Evolutionary conservation across 2,329 filamentous ascomycete genomes (phyloP).

Genomic region (Diplodia sapinea): DNA sequence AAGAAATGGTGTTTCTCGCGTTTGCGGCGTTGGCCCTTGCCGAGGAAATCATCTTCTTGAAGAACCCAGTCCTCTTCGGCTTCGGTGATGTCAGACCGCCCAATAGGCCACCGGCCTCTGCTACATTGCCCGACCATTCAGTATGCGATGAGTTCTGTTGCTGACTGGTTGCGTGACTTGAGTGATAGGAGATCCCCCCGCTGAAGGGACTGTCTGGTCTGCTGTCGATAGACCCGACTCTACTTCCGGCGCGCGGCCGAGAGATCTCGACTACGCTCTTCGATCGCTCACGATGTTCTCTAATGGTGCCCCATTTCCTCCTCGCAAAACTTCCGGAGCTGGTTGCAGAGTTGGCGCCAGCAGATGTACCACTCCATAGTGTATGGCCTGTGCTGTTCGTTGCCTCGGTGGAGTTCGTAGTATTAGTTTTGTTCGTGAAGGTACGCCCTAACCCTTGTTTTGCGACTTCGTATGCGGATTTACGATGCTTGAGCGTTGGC

Average conservation of each 20-base stretch:
- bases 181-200: slow-evolving; percentile 81
- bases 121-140: slow-evolving; percentile 63
- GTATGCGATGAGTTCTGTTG: slow-evolving; percentile 59
- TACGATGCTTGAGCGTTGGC: slow-evolving; percentile 62
- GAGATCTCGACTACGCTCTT: slow-evolving; percentile 68
- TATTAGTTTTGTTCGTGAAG: slow-evolving; percentile 85
- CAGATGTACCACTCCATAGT: slow-evolving; percentile 92
- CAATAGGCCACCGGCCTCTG: slow-evolving; percentile 71
- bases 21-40: slow-evolving; percentile 93
- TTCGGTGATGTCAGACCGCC: slow-evolving; percentile 80
- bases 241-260: slow-evolving; percentile 37
- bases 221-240: slow-evolving; percentile 45
- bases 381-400: slow-evolving; percentile 73
- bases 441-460: slow-evolving; percentile 74
- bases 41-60: slow-evolving; percentile 93
- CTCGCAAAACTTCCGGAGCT: slow-evolving; percentile 92
- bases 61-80: slow-evolving; percentile 82
- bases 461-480: slow-evolving; percentile 79
- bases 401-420: slow-evolving; percentile 75
- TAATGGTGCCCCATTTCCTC: slow-evolving; percentile 60
- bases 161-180: slow-evolving; percentile 71
- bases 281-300: slow-evolving; percentile 52
- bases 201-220: slow-evolving; percentile 66
- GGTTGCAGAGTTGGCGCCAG: slow-evolving; percentile 88
- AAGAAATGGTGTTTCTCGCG: slow-evolving; percentile 80